Percentiles rank a stretch among this genome's conserved stretches.
Evolutionary conservation across 805 yeast genomes (phyloP).

Genomic region (Candida silvatica): DNA sequence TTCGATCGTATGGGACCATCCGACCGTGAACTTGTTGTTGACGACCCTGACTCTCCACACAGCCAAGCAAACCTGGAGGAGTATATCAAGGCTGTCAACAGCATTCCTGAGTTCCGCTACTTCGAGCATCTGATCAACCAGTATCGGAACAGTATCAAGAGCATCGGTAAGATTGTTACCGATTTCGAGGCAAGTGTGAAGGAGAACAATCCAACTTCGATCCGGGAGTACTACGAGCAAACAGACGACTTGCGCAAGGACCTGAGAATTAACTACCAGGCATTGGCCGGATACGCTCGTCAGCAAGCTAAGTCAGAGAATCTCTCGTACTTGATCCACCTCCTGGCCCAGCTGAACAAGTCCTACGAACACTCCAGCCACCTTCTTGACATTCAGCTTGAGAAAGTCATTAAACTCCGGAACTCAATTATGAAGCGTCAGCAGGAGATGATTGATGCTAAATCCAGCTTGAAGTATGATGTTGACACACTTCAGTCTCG

Average conservation of each 20-base stretch:
- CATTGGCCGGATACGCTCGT: constrained; percentile 23
- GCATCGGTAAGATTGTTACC: constrained; percentile 17
- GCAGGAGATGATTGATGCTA: constrained; percentile 15
- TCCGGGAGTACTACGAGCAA: constrained; percentile 23
- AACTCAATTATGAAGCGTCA: constrained; percentile 15
- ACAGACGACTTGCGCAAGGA: constrained; percentile 15
- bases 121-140: constrained; percentile 22
- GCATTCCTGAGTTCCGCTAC: constrained; percentile 22
- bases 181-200: constrained; percentile 21
- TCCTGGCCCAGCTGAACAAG: constrained; percentile 18
- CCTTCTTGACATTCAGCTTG: constrained; percentile 13
- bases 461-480: constrained; percentile 11
- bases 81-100: constrained; percentile 21
- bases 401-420: constrained; percentile 17
- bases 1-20: constrained; percentile 23
- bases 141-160: constrained; percentile 17
- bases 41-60: constrained; percentile 1
- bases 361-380: constrained; percentile 19
- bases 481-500: constrained; percentile 7
- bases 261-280: constrained; percentile 21
- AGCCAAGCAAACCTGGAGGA: constrained; percentile 10
- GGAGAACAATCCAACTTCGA: constrained; percentile 23
- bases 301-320: constrained; percentile 23
- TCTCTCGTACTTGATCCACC: constrained; percentile 17
- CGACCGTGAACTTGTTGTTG: constrained; percentile 15